Conservation (phyloP, 768 basidiomycete genomes). For the Boletus edulis region DNA sequence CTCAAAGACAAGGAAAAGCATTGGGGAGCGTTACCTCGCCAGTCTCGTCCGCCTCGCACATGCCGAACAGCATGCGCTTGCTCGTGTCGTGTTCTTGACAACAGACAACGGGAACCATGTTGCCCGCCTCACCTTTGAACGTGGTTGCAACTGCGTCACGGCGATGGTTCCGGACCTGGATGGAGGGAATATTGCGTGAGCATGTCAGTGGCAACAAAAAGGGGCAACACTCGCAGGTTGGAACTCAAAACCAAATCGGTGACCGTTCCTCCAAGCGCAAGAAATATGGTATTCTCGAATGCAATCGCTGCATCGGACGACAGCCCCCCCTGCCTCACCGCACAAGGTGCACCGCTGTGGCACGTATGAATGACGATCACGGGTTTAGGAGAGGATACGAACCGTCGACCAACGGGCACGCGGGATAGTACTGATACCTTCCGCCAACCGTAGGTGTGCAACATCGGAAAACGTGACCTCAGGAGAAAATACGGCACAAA, state of each 20-base stretch:
- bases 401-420: conserved; percentile 73
- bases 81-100: conserved; percentile 74
- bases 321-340: conserved; percentile 67
- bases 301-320: conserved; percentile 84
- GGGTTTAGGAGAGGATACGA: conserved; percentile 28
- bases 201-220: background rate
- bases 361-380: conserved; percentile 7
- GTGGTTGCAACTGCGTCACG: conserved; percentile 65
- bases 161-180: conserved; percentile 74
- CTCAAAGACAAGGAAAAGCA: background rate
- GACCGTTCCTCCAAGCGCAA: conserved; percentile 85
- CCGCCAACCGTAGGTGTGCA: conserved; percentile 68
- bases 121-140: conserved; percentile 77
- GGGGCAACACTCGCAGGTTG: conserved; percentile 55
- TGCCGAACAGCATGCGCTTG: conserved; percentile 69
- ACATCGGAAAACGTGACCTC: conserved; percentile 85
- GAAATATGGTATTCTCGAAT: conserved; percentile 77
- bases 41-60: conserved; percentile 82
- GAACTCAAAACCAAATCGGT: conserved; percentile 92
- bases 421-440: conserved; percentile 77
- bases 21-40: conserved; percentile 58
- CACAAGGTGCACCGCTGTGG: conserved; percentile 76
- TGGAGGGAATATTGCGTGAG: background rate
- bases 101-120: conserved; percentile 72
- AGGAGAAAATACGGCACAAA: conserved; percentile 86